A percentile compares a stretch with the other conserved stretches of the same genome.
Conservation (phyloP, 1,284 basidiomycete species). For the Marasmius tenuissimus region DNA sequence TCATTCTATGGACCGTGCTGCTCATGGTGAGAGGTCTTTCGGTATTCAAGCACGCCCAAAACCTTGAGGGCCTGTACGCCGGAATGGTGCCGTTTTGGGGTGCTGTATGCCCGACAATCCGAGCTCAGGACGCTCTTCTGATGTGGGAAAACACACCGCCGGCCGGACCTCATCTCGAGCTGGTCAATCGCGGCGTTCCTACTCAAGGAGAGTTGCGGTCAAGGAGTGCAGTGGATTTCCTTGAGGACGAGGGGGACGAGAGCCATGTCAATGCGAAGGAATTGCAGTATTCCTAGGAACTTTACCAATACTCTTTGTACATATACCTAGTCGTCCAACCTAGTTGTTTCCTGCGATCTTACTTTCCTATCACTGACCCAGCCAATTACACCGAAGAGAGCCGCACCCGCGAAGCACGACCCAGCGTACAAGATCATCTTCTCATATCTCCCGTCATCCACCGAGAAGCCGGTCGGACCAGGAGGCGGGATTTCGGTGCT, state of each 20-base stretch:
- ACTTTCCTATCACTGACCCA: slow-evolving; percentile 9
- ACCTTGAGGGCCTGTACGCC: background rate
- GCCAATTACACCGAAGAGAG: slow-evolving; percentile 21
- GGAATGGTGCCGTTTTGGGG: slow-evolving; percentile 4
- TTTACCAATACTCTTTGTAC: background rate
- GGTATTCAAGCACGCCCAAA: background rate
- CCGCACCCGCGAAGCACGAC: slow-evolving; percentile 29
- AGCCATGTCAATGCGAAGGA: no score
- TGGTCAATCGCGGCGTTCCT: background rate
- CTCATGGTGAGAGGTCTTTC: background rate
- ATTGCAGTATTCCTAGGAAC: no score
- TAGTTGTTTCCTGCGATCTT: background rate
- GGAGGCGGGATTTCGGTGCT: background rate
- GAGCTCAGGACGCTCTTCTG: background rate
- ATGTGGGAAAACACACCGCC: background rate
- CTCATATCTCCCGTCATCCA: slow-evolving; percentile 27
- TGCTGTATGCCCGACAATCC: background rate
- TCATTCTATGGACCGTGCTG: background rate
- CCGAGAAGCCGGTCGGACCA: slow-evolving; percentile 21
- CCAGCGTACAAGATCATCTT: slow-evolving; percentile 30
- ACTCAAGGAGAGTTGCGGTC: no score
- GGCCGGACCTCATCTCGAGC: background rate
- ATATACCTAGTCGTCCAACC: background rate
- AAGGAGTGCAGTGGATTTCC: no score
- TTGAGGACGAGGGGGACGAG: no score